phyloP scores from a whole-genome alignment of 2,329 filamentous ascomycete genomes.

The Thermothelomyces thermophilus region DNA sequence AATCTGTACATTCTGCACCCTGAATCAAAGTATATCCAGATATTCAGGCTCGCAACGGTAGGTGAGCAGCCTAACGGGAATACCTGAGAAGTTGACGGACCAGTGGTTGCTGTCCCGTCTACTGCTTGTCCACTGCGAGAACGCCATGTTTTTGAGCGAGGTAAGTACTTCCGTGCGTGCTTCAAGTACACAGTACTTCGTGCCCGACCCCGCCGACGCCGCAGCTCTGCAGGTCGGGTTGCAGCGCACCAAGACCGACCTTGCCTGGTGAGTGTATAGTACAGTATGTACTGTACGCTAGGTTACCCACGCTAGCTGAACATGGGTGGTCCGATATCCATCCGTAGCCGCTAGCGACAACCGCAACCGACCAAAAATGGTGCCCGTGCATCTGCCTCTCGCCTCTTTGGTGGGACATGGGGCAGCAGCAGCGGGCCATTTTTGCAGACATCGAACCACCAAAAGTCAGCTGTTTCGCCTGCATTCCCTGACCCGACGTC shows the following conservation, averaged over 20 bases:
- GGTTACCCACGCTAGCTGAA: too few species aligned
- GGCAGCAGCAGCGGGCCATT: constrained; percentile 14
- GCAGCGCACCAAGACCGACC: constrained; percentile 11
- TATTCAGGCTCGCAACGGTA: too few species aligned
- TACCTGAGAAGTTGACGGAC: too few species aligned
- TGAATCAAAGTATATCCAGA: too few species aligned
- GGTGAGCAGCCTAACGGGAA: too few species aligned
- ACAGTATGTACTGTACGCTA: too few species aligned
- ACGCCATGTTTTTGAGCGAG: background rate
- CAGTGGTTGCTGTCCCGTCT: too few species aligned
- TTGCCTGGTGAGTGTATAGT: too few species aligned
- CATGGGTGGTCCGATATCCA: background rate
- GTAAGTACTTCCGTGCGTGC: too few species aligned
- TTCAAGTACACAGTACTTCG: constrained; percentile 5
- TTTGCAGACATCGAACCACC: constrained; percentile 5
- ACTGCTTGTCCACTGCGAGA: background rate
- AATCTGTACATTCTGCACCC: background rate
- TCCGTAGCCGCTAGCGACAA: constrained; percentile 9
- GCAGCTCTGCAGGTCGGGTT: constrained; percentile 15
- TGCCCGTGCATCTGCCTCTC: constrained; percentile 6
- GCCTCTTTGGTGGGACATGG: constrained; percentile 5
- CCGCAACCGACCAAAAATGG: constrained; percentile 14
- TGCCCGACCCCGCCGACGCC: constrained; percentile 13
- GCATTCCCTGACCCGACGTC: constrained; percentile 5
- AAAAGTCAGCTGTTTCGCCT: background rate